Evolutionary conservation across 2,329 filamentous ascomycete species (phyloP).

Genomic region (Emergomyces orientalis): DNA sequence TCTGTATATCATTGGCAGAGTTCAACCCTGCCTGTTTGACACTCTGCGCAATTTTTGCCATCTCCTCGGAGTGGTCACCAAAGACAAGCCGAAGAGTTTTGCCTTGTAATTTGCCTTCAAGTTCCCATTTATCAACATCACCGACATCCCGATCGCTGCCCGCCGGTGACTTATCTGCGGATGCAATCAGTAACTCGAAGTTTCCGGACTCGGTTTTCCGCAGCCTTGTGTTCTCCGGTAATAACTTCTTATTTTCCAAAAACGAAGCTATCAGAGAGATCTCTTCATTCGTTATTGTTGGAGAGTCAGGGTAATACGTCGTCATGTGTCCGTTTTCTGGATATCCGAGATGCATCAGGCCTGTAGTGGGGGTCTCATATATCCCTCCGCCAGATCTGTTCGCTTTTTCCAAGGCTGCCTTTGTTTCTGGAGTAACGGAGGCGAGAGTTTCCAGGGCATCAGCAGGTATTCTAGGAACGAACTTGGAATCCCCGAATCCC

Average conservation of each 20-base stretch:
- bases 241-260: slow-evolving; percentile 60
- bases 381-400: slow-evolving; percentile 52
- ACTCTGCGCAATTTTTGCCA: slow-evolving; percentile 57
- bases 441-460: slow-evolving; percentile 57
- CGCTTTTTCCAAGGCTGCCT: slow-evolving; percentile 57
- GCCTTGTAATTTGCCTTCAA: slow-evolving; percentile 54
- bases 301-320: slow-evolving; percentile 71
- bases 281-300: slow-evolving; percentile 63
- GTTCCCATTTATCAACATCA: slow-evolving; percentile 51
- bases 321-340: slow-evolving; percentile 66
- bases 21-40: slow-evolving; percentile 60
- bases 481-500: slow-evolving; percentile 77
- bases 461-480: slow-evolving; percentile 61
- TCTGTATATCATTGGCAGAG: slow-evolving; percentile 64
- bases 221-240: slow-evolving; percentile 67
- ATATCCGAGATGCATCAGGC: slow-evolving; percentile 67
- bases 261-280: slow-evolving; percentile 64
- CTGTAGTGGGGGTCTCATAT: slow-evolving; percentile 56
- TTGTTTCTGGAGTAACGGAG: slow-evolving; percentile 49
- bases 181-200: slow-evolving; percentile 68
- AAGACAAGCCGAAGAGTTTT: slow-evolving; percentile 63
- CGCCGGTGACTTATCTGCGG: slow-evolving; percentile 53
- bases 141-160: slow-evolving; percentile 58
- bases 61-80: slow-evolving; percentile 64
- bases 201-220: slow-evolving; percentile 54